Base-by-base conservation (phyloP, 495 filamentous ascomycete genomes). In the Cladorrhinum samala region DNA sequence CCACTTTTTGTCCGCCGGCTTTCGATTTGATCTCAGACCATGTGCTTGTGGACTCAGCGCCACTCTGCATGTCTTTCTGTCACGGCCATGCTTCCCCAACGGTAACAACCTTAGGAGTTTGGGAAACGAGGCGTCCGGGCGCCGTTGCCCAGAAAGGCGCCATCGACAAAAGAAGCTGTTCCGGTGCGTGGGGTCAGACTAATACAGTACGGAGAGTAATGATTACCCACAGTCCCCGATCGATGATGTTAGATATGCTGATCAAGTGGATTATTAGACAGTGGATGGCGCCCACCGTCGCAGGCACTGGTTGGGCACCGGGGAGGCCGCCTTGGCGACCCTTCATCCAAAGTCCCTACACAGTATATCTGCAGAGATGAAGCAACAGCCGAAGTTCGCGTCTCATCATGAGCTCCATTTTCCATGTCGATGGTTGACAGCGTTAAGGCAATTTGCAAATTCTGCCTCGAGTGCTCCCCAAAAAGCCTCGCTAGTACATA, bases 281-380 rank as follows among this genome's bases (percentile, higher is more conserved):
- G 9, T 45, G 42, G 42, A 45, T n/a, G 39, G 5, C 17, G 5
- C 39, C 13, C 39, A 41, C 39, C 5, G 4, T 18, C 45, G 30
- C 45, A 47, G 20, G 21, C 21, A 20, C 17, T 18, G 39, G n/a
- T n/a, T 6, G 11, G 39, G n/a, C 39, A 30, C 54, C 61, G 57
- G 61, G 27, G 57, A 54, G 57, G 46, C 57, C 61, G 61, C 30
- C 61, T 58, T 64, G 61, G 61, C 61, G 17, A 33, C 16, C 41
- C 18, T 41, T 24, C n/a, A 23, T 42, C 17, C 23, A 33, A 39
- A 42, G 49, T 49, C 49, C 49, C 51, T 49, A 44, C 25, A 37
- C 44, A 44, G 52, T 14, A 47, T 27, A 16, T 1, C 13, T 27
- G n/a, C n/a, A n/a, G n/a, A n/a, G n/a, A n/a, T n/a, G n/a, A n/a